Percentiles rank a stretch among this genome's conserved stretches.
Evolutionary conservation across 495 filamentous ascomycete species (phyloP).

Genomic region (Xylaria curta): DNA sequence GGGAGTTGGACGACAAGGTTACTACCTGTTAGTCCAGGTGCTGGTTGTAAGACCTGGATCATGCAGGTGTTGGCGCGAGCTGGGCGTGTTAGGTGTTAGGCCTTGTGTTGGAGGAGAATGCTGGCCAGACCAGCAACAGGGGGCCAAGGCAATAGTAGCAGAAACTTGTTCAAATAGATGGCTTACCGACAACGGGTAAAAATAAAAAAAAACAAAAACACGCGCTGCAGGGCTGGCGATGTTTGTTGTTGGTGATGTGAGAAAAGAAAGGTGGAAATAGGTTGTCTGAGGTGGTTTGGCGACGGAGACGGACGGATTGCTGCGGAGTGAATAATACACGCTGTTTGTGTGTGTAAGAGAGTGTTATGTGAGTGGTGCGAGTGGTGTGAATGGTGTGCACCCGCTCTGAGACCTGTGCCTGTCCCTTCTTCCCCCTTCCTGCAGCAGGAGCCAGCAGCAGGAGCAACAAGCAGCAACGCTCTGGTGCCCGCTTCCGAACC

Average conservation of each 20-base stretch:
- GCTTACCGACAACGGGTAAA: not conserved
- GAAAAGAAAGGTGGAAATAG: not conserved
- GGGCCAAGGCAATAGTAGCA: constrained; percentile 11
- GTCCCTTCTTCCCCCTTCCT: not conserved
- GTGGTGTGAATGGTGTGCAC: constrained; percentile 1
- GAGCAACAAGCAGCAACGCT: constrained; percentile 4
- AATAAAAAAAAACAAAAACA: not conserved
- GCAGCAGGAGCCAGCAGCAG: constrained; percentile 1
- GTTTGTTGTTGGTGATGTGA: not conserved
- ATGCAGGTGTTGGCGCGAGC: constrained; percentile 16
- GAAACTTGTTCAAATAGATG: not conserved
- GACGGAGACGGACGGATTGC: not conserved
- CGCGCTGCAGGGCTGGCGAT: constrained; percentile 10
- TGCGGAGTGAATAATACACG: constrained; percentile 10
- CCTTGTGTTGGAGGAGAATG: constrained; percentile 19
- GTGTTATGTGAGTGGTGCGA: too few relatives aligned
- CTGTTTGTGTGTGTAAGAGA: not conserved
- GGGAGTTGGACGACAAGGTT: constrained; percentile 4
- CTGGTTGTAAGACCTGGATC: constrained; percentile 8
- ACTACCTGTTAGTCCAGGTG: constrained; percentile 12
- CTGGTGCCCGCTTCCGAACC: constrained; percentile 22
- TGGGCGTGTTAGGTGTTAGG: constrained; percentile 9
- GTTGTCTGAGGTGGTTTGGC: constrained; percentile 11
- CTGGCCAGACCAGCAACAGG: not conserved
- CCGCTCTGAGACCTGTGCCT: constrained; percentile 3